Evolutionary conservation across 2,329 filamentous ascomycete species (phyloP), one percentile per base, ranked within the genome.

Genomic region (Coniochaeta sp.): DNA sequence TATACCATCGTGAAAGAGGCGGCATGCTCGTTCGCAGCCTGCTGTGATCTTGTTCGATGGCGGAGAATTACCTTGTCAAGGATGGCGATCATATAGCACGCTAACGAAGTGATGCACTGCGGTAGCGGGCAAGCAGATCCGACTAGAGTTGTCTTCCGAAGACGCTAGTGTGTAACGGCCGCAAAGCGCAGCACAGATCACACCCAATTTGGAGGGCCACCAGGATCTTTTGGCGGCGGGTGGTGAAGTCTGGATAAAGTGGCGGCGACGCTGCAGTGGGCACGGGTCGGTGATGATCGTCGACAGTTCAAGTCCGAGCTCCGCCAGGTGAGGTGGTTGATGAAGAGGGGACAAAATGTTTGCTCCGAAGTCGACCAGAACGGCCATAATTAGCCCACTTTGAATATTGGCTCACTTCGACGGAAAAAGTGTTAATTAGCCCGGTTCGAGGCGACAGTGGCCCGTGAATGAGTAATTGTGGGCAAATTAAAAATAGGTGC

Each of bases 401-500:
- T 30, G 16, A 3, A 3, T 18, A 12, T 20, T 30, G 28, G 5
- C 42, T 14, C 42, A 28, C 9, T 4, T 22, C 26, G 4, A 14
- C 7, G n/a, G n/a, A n/a, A n/a, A n/a, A n/a, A n/a, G n/a, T n/a
- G n/a, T n/a, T n/a, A n/a, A n/a, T n/a, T n/a, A n/a, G n/a, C n/a
- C n/a, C n/a, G n/a, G n/a, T n/a, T n/a, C n/a, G n/a, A n/a, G n/a
- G n/a, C n/a, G n/a, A n/a, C n/a, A n/a, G n/a, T n/a, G n/a, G n/a
- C n/a, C n/a, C n/a, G n/a, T n/a, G n/a, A n/a, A n/a, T n/a, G n/a
- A n/a, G n/a, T n/a, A n/a, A n/a, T n/a, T n/a, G n/a, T 42, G 61
- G 56, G 58, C 60, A 63, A 67, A 65, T 62, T 63, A 68, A 66
- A 67, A 69, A 68, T 68, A 69, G 65, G 57, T 49, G 46, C 40